A percentile compares a stretch with the other conserved stretches of the same genome.
Conservation (phyloP, 495 filamentous ascomycete genomes). For the Aspergillus baeticus region DNA sequence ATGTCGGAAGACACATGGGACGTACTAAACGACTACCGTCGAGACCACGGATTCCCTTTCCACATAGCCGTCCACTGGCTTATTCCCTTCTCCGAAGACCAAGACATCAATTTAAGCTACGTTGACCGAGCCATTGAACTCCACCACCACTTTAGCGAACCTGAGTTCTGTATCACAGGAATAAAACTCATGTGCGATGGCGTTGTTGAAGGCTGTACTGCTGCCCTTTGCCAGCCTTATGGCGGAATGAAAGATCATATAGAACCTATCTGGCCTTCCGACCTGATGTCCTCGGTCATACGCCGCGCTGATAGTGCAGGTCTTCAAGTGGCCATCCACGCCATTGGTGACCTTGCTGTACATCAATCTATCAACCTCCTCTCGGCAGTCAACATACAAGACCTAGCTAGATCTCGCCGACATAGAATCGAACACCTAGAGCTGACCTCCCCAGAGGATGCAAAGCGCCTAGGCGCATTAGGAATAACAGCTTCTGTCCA, state of each 20-base stretch:
- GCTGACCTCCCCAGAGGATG: slow-evolving; percentile 50
- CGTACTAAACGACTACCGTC: slow-evolving; percentile 47
- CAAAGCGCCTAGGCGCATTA: slow-evolving; percentile 48
- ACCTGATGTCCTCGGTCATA: slow-evolving; percentile 52
- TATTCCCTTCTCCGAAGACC: slow-evolving; percentile 45
- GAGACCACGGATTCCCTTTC: slow-evolving; percentile 46
- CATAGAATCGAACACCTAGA: slow-evolving; percentile 64
- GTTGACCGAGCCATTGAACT: slow-evolving; percentile 55
- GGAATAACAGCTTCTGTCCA: slow-evolving; percentile 62
- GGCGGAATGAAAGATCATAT: slow-evolving; percentile 38
- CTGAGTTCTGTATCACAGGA: slow-evolving; percentile 53
- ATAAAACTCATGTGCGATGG: slow-evolving; percentile 64
- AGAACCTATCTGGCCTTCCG: slow-evolving; percentile 53
- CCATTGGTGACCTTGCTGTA: slow-evolving; percentile 61
- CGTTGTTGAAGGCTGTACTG: slow-evolving; percentile 61
- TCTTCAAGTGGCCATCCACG: slow-evolving; percentile 64
- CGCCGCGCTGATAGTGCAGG: slow-evolving; percentile 50
- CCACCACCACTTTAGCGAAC: slow-evolving; percentile 43
- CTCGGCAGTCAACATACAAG: slow-evolving; percentile 5
- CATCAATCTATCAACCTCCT: slow-evolving; percentile 55
- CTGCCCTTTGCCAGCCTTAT: slow-evolving; percentile 56
- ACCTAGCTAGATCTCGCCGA: slow-evolving; percentile 17
- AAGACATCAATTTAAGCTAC: slow-evolving; percentile 44
- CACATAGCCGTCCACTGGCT: slow-evolving; percentile 65
- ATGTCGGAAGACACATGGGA: slow-evolving; percentile 65